Evolutionary conservation across 2,329 filamentous ascomycete species (phyloP).

Genomic region (Alternaria triticina): DNA sequence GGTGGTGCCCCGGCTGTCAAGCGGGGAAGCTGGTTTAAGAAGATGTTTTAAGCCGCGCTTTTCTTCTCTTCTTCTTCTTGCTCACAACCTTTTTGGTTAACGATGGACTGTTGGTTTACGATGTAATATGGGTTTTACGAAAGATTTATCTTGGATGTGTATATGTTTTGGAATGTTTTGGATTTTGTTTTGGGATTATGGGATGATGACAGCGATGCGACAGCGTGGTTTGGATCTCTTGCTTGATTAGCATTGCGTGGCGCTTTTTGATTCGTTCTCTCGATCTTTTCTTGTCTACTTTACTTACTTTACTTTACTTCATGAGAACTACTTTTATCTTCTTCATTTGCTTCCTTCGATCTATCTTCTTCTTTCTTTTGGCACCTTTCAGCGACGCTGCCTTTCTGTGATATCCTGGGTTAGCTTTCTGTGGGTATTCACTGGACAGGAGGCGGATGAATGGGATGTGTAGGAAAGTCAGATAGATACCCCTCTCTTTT

Average conservation of each 20-base stretch:
- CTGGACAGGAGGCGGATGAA: neutral
- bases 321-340: neutral
- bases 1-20: conserved; percentile 39
- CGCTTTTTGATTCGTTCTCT: neutral
- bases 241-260: conserved; percentile 1
- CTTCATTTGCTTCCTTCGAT: neutral
- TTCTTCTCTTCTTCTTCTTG: neutral
- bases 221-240: neutral
- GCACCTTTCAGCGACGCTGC: neutral
- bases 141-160: neutral
- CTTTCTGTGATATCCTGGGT: conserved; percentile 9
- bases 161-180: neutral
- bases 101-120: neutral
- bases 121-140: neutral
- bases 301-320: neutral
- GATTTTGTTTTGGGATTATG: neutral
- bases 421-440: neutral
- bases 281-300: neutral
- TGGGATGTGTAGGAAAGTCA: neutral
- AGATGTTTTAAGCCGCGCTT: conserved; percentile 42
- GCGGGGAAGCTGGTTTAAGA: conserved; percentile 57
- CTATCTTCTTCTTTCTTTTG: neutral
- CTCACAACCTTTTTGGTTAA: neutral
- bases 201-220: neutral
- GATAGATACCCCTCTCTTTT: conserved; percentile 20